Percentiles rank a stretch among this genome's conserved stretches.
Evolutionary conservation across 2,329 filamentous ascomycete species (phyloP).

Genomic region (Aspergillus quadrilineatus): DNA sequence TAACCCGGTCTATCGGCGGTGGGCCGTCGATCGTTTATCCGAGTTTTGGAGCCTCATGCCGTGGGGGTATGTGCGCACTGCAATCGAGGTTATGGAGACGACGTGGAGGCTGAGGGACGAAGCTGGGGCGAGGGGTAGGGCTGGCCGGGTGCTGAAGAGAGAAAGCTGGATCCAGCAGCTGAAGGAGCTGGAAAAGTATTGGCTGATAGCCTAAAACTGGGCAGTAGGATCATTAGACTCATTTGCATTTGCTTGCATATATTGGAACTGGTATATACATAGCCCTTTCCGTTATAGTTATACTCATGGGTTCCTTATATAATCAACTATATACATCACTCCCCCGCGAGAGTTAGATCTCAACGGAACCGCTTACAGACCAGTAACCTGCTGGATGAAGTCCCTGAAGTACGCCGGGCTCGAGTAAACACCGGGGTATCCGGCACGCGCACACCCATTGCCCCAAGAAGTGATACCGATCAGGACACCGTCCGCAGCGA

Average conservation of each 20-base stretch:
- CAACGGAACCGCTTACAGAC: background rate
- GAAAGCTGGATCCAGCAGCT: background rate
- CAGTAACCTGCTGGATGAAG: constrained; percentile 5
- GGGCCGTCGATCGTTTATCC: background rate
- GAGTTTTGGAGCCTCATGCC: constrained; percentile 4
- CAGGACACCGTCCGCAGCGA: background rate
- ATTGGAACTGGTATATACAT: background rate
- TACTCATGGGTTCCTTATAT: too few relatives aligned
- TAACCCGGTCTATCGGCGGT: background rate
- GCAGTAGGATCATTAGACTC: too few relatives aligned
- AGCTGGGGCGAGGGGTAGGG: background rate
- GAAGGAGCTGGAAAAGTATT: background rate
- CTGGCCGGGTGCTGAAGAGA: too few relatives aligned
- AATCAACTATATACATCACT: background rate
- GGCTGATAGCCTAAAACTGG: background rate
- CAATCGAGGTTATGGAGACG: constrained; percentile 7
- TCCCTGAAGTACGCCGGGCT: constrained; percentile 1
- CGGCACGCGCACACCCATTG: constrained; percentile 6
- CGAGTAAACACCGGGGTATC: constrained; percentile 8
- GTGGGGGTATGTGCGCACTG: constrained; percentile 11
- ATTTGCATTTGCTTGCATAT: background rate
- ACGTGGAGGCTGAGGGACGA: constrained; percentile 4
- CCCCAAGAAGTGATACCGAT: constrained; percentile 11
- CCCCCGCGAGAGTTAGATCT: background rate
- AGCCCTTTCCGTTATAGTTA: too few relatives aligned